Conservation (phyloP, 1,284 basidiomycete genomes). For the Tilletia caries region DNA sequence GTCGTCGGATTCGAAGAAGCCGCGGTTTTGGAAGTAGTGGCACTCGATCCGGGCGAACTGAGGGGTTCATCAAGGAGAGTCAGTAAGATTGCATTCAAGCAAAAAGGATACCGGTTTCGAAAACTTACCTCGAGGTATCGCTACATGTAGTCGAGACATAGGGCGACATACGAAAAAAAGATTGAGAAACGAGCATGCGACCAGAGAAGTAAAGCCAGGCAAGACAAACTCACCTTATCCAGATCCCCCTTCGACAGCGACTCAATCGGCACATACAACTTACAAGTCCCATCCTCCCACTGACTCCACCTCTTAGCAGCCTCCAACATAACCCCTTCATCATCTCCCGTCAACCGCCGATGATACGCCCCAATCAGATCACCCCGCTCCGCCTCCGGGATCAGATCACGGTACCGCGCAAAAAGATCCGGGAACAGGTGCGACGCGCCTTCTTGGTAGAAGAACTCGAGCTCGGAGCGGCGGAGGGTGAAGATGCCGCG, state of each 20-base stretch:
- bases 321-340: slow-evolving; percentile 65
- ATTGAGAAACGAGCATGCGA: background rate
- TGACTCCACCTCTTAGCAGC: slow-evolving; percentile 76
- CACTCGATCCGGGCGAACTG: slow-evolving; percentile 82
- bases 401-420: slow-evolving; percentile 67
- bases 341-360: slow-evolving; percentile 71
- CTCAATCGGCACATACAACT: slow-evolving; percentile 43
- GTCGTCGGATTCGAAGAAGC: slow-evolving; percentile 80
- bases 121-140: slow-evolving; percentile 10
- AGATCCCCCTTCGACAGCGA: slow-evolving; percentile 26
- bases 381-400: slow-evolving; percentile 72
- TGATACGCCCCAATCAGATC: slow-evolving; percentile 80
- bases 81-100: background rate
- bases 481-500: slow-evolving; percentile 86
- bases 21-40: slow-evolving; percentile 75
- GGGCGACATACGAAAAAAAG: background rate
- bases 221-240: slow-evolving; percentile 15
- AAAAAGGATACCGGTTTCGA: background rate
- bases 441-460: slow-evolving; percentile 74
- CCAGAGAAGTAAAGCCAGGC: background rate
- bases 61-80: background rate
- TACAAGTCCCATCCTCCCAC: slow-evolving; percentile 50
- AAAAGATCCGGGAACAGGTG: slow-evolving; percentile 49
- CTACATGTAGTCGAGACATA: slow-evolving; percentile 7
- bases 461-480: slow-evolving; percentile 77